Conservation (phyloP, 129 eudicot genomes). For the Gnaphalium uliginosum region DNA sequence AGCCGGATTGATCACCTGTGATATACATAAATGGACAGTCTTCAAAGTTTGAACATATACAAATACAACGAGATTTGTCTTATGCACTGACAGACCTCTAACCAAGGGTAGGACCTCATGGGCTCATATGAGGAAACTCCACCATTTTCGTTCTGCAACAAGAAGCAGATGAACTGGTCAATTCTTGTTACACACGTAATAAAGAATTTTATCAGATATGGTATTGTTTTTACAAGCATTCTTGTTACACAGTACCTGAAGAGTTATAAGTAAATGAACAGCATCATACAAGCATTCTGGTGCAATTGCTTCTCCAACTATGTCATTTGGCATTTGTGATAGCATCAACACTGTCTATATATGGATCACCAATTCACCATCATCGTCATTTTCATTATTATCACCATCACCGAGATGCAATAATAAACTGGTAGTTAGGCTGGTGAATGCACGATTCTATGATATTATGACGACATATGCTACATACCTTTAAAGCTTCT, state of each 20-base stretch:
- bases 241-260: constrained; percentile 51
- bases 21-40: constrained; percentile 1
- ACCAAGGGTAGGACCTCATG: constrained; percentile 58
- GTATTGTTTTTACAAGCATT: background rate
- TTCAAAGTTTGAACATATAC: background rate
- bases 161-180: background rate
- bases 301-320: constrained; percentile 56
- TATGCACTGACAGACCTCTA: constrained; percentile 46
- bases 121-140: constrained; percentile 61
- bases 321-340: constrained; percentile 44
- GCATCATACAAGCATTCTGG: constrained; percentile 48
- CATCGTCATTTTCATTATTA: background rate
- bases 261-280: constrained; percentile 55
- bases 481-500: constrained; percentile 57
- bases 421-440: background rate
- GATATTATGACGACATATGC: background rate
- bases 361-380: constrained; percentile 16
- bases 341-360: constrained; percentile 51
- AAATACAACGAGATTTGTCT: background rate
- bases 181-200: too few relatives aligned
- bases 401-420: constrained; percentile 6
- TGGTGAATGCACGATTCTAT: background rate
- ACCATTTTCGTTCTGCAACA: constrained; percentile 47
- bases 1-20: constrained; percentile 58
- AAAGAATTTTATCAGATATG: background rate